Evolutionary conservation across 208 protist species (phyloP).

Genomic region (Leishmania tarentolae): DNA sequence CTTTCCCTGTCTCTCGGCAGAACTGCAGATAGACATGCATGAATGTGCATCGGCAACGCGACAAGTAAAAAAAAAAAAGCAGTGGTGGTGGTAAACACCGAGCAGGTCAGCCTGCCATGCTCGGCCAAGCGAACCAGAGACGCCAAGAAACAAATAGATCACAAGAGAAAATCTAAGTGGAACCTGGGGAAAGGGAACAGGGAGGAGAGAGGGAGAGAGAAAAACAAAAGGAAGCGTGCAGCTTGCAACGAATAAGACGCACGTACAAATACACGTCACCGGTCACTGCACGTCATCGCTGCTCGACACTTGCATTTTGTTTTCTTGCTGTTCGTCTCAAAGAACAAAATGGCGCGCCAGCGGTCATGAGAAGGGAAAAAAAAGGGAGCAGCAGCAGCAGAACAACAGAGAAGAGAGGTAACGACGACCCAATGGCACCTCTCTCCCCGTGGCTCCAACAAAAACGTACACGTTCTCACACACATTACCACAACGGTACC

Average conservation of each 20-base stretch:
- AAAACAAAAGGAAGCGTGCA: not conserved
- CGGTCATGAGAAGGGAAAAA: not conserved
- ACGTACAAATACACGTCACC: not conserved
- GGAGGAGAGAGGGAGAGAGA: not conserved
- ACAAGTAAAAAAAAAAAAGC: not conserved
- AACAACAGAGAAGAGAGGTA: not conserved
- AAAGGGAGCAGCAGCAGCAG: not conserved
- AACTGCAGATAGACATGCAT: not conserved
- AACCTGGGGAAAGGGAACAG: not conserved
- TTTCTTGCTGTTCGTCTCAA: not conserved
- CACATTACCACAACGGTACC: too few relatives aligned
- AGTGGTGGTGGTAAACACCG: not conserved
- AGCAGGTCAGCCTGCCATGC: too few relatives aligned
- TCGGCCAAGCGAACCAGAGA: not conserved
- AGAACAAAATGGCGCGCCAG: not conserved
- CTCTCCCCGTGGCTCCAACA: not conserved
- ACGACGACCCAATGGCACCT: not conserved
- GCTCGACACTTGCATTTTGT: not conserved
- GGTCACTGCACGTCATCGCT: not conserved
- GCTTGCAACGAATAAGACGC: not conserved
- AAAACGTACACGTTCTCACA: not conserved
- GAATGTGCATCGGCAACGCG: not conserved
- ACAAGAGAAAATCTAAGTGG: not conserved
- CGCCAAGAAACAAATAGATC: not conserved
- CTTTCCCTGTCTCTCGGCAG: not conserved